These are phyloP conservation scores for Xylariaceae sp. DNA, from an alignment of 2,329 filamentous ascomycete species.

Conservation along the genomic window DNA sequence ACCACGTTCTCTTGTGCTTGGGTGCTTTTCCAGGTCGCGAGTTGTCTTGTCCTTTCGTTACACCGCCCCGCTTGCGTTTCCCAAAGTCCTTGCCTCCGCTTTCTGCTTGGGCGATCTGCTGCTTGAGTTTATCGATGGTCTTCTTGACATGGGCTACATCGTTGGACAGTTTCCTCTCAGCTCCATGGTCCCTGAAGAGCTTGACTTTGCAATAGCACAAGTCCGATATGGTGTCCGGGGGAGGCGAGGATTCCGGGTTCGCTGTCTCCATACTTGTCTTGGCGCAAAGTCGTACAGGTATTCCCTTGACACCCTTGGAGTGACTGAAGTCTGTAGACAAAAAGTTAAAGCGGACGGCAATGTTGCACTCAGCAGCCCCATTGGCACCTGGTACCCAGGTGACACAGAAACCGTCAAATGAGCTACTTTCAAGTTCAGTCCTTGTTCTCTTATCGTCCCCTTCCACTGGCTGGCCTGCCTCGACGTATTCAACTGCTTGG, in stretches of 20 bases:
- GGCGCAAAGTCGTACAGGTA: constrained; percentile 86
- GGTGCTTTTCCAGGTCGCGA: constrained; percentile 74
- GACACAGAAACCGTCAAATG: constrained; percentile 92
- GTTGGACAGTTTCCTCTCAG: constrained; percentile 91
- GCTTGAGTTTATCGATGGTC: constrained; percentile 91
- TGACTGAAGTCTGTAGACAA: constrained; percentile 98
- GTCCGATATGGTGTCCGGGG: constrained; percentile 54
- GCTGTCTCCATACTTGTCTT: constrained; percentile 70
- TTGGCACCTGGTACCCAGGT: constrained; percentile 75
- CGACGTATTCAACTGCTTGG: constrained; percentile 92
- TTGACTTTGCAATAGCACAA: constrained; percentile 96
- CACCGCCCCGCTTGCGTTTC: constrained; percentile 56
- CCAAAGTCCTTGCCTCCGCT: constrained; percentile 63
- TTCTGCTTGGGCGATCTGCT: constrained; percentile 79
- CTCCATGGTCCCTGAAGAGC: constrained; percentile 92
- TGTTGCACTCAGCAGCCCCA: constrained; percentile 69
- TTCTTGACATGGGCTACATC: constrained; percentile 94
- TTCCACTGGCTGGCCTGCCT: constrained; percentile 55
- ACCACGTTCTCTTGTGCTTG: constrained; percentile 94
- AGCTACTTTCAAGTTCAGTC: constrained; percentile 69
- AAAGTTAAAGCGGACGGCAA: constrained; percentile 96
- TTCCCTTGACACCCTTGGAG: constrained; percentile 97
- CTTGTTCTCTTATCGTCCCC: constrained; percentile 63
- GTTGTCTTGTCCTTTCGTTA: constrained; percentile 42
- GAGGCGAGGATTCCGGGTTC: constrained; percentile 45